These are phyloP conservation scores for apple (Malus domestica) DNA, from an alignment of 306 rosid species.

Conservation along the genomic window DNA sequence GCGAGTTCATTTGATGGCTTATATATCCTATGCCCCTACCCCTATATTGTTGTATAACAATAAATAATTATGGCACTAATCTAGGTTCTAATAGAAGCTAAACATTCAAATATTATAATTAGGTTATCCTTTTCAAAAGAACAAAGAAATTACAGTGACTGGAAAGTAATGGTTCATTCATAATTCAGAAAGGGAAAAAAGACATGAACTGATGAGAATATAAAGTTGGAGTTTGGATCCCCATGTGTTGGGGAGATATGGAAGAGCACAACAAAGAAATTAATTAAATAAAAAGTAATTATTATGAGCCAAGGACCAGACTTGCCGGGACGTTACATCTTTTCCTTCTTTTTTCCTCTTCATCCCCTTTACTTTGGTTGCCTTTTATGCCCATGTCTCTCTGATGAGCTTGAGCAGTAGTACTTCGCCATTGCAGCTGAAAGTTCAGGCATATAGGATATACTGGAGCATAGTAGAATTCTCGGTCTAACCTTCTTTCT, in stretches of 20 bases:
- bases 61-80: background rate
- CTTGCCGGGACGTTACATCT: conserved; percentile 21
- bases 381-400: background rate
- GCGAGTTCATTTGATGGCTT: too few species aligned
- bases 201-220: background rate
- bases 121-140: background rate
- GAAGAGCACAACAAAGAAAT: background rate
- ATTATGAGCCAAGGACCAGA: conserved; percentile 30
- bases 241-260: background rate
- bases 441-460: too few species aligned
- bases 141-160: background rate
- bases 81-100: background rate
- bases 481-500: background rate
- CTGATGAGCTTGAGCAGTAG: background rate
- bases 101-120: background rate
- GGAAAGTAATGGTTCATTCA: background rate
- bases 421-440: background rate
- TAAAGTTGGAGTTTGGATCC: background rate
- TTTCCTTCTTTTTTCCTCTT: background rate
- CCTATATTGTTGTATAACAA: too few species aligned
- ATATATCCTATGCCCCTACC: too few species aligned
- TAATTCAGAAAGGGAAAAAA: background rate
- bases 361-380: background rate
- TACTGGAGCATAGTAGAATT: too few species aligned
- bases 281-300: background rate